Evolutionary conservation across 192 early-diverging fungal species (phyloP).

Genomic region (Podila epicladia): DNA sequence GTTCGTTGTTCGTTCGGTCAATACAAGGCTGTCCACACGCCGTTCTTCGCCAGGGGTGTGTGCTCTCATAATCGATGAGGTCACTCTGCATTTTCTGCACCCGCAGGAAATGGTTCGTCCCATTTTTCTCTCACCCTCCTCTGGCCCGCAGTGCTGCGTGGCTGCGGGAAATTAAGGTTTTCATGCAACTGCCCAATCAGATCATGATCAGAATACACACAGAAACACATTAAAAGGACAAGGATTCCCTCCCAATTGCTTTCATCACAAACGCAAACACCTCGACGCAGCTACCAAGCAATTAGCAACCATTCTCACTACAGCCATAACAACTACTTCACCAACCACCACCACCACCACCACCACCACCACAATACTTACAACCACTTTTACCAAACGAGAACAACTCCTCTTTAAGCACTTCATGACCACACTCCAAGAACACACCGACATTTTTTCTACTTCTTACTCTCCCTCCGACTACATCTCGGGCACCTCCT

Average conservation of each 20-base stretch:
- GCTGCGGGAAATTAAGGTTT: slow-evolving; percentile 4
- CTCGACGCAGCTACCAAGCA: not conserved
- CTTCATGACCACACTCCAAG: slow-evolving; percentile 26
- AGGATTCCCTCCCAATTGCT: not conserved
- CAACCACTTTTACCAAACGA: slow-evolving; percentile 21
- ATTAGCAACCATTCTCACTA: not conserved
- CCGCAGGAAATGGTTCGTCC: not conserved
- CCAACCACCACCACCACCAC: slow-evolving; percentile 1
- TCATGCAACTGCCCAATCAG: not conserved
- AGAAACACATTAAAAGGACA: not conserved
- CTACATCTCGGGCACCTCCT: not conserved
- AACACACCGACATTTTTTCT: not conserved
- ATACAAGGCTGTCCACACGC: too few relatives aligned
- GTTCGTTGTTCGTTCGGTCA: too few relatives aligned
- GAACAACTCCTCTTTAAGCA: slow-evolving; percentile 21
- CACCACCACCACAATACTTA: not conserved
- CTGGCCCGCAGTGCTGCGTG: not conserved
- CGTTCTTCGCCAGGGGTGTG: too few relatives aligned
- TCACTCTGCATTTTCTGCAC: not conserved
- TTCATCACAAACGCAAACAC: not conserved
- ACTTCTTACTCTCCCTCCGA: not conserved
- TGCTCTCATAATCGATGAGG: too few relatives aligned
- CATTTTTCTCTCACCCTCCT: not conserved
- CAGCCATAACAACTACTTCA: not conserved
- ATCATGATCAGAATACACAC: not conserved